Evolutionary conservation across 2,329 filamentous ascomycete genomes (phyloP), one percentile per base, ranked within the genome.

Genomic region (Colletotrichum sansevieriae): DNA sequence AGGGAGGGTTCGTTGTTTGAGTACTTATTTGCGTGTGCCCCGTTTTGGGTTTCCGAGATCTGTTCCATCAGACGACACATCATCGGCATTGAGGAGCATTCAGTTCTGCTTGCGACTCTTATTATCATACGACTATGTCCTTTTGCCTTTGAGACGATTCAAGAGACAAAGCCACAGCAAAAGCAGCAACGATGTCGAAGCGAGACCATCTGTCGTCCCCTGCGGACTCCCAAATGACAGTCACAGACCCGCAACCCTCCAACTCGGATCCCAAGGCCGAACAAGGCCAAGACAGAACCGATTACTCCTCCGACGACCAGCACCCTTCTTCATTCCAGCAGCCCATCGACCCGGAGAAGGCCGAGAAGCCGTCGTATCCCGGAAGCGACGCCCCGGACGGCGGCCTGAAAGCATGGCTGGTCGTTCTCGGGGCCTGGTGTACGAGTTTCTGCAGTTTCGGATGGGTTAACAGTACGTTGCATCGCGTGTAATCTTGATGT

Each of bases 401-500:
- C 12, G 78, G 78, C 4, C 25, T 52, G 0, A 57, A 54, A 2
- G 81, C 81, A 1, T 83, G 81, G 81, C 73, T 80, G 0, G 77
- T 80, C 1, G 78, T 83, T 4, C 63, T 80, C 5, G 81, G 81
- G 13, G 78, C 74, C 0, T 83, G 79, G 79, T 82, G 80, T 71
- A 77, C 75, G 1, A 75, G 77, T 0, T 82, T 83, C 22, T 82
- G 79, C 73, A 80, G 76, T 56, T 81, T 80, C 41, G 82, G 82
- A 6, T 82, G 78, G 76, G 67, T 76, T 52, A 78, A 77, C 71
- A 74, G 75, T 75, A 72, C 13, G 74, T 71, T 18, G 20, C 44
- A 25, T 46, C 43, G 15, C 44, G 35, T 33, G 22, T 29, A 46
- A 55, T 22, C 44, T 51, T 62, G 52, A 10, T 9, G 29, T 33